A percentile compares a stretch with the other conserved stretches of the same genome.
phyloP scores from a whole-genome alignment of 2,329 filamentous ascomycete genomes.

The Diaporthe eres region DNA sequence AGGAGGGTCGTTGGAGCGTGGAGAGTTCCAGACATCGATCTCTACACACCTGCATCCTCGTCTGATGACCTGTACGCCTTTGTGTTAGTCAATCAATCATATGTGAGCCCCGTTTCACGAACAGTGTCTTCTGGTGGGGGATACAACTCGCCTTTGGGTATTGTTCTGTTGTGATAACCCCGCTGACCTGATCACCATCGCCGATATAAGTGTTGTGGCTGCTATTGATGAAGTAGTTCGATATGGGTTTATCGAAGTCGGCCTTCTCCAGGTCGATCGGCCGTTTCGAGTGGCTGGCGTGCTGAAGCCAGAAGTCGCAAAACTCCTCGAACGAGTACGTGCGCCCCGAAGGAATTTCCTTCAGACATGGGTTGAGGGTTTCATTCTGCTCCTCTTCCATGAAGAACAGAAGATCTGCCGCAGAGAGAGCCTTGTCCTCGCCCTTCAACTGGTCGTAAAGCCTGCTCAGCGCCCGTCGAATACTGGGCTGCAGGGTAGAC shows the following conservation, averaged over 20 bases:
- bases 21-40: conserved; percentile 94
- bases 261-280: conserved; percentile 59
- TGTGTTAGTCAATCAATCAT: neutral
- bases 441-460: conserved; percentile 37
- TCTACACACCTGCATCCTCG: conserved; percentile 91
- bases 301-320: conserved; percentile 60
- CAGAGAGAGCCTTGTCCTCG: conserved; percentile 26
- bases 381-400: conserved; percentile 29
- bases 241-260: conserved; percentile 78
- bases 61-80: conserved; percentile 59
- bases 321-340: conserved; percentile 64
- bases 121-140: conserved; percentile 55
- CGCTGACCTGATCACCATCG: conserved; percentile 88
- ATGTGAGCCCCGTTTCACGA: neutral
- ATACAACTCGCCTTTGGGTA: conserved; percentile 70
- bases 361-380: conserved; percentile 15
- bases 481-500: conserved; percentile 2
- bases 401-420: conserved; percentile 23
- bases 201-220: conserved; percentile 92
- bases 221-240: conserved; percentile 94
- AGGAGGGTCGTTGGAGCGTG: conserved; percentile 49
- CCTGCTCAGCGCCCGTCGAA: conserved; percentile 26
- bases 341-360: conserved; percentile 52
- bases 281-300: conserved; percentile 58
- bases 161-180: conserved; percentile 80